Evolutionary conservation across 2,329 filamentous ascomycete genomes (phyloP), one percentile per base, ranked within the genome.

Genomic region (Colletotrichum lini): DNA sequence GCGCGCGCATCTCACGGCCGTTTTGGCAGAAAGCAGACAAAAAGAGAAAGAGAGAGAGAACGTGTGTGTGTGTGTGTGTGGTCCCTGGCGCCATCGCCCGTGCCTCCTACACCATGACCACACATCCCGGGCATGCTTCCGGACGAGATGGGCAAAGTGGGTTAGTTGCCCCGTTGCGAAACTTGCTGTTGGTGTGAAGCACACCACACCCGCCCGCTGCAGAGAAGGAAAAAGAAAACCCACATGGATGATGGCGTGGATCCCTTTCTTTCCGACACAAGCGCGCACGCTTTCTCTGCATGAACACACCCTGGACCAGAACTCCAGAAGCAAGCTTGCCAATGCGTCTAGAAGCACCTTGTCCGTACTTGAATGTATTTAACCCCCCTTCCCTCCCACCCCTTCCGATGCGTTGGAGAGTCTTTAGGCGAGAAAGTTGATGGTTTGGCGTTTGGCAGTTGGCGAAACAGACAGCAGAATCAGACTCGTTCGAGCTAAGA

Each of bases 301-400:
- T 38, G 64, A 67, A 63, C 64, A 65, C 68, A 30, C 52, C 38
- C 58, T 53, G 45, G 26, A 59, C 68, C 63, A 13, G 57, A 45
- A 30, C 30, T 30, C 45, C 64, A 59, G 47, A 58, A 54, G 38
- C 38, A 53, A 53, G 30, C 30, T 52, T 63, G 68, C 59, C 65
- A 53, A 49, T 68, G 58, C 65, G 68, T 67, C 45, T 67, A 53
- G 64, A 62, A 61, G 62, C 57, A 57, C 21, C 16, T 5, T n/a
- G 16, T 8, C 21, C 15, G 30, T 30, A 7, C 30, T 30, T 30
- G 5, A 1, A 30, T 30, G 30, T 26, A 26, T 26, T 4, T 26
- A 4, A 26, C 4, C 26, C 26, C 26, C 26, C 26, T 4, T 4
- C 26, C 30, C 30, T 7, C 30, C 1, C 7, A 7, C 30, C 30